Percentiles rank a stretch among this genome's conserved stretches.
Conservation (phyloP, 2,329 filamentous ascomycete species). For the Neonectria faginata region DNA sequence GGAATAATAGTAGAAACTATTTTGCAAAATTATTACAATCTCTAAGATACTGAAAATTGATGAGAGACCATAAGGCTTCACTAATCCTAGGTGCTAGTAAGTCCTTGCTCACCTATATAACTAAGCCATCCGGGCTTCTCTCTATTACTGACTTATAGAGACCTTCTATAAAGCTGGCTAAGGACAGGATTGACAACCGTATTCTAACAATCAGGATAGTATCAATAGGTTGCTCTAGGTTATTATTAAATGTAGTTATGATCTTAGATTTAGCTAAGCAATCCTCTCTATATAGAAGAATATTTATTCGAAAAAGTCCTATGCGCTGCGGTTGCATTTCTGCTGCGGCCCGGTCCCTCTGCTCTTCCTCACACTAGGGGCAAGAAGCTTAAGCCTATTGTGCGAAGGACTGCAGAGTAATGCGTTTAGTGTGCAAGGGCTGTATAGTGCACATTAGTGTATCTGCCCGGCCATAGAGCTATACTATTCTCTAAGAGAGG, state of each 20-base stretch:
- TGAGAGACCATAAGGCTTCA: too few species aligned
- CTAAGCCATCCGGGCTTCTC: too few species aligned
- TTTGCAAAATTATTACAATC: too few species aligned
- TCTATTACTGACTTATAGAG: neutral
- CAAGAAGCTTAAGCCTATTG: neutral
- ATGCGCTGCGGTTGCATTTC: neutral
- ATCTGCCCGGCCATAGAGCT: neutral
- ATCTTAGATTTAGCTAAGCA: constrained; percentile 5
- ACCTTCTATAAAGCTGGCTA: neutral
- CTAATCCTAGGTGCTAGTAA: too few species aligned
- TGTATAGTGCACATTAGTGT: neutral
- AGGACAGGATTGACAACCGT: neutral
- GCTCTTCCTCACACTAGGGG: neutral
- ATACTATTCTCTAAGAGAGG: neutral
- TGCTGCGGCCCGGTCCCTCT: neutral
- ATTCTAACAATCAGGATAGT: constrained; percentile 13
- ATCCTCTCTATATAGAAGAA: constrained; percentile 17
- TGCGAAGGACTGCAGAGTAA: neutral
- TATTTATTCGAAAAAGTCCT: constrained; percentile 1
- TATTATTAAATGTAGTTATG: constrained; percentile 6
- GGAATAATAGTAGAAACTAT: too few species aligned
- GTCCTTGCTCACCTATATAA: too few species aligned
- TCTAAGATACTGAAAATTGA: too few species aligned
- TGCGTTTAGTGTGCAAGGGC: neutral
- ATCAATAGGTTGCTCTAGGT: constrained; percentile 7